phyloP scores from a whole-genome alignment of 106 monocot species.

The Platanthera zijinensis region DNA sequence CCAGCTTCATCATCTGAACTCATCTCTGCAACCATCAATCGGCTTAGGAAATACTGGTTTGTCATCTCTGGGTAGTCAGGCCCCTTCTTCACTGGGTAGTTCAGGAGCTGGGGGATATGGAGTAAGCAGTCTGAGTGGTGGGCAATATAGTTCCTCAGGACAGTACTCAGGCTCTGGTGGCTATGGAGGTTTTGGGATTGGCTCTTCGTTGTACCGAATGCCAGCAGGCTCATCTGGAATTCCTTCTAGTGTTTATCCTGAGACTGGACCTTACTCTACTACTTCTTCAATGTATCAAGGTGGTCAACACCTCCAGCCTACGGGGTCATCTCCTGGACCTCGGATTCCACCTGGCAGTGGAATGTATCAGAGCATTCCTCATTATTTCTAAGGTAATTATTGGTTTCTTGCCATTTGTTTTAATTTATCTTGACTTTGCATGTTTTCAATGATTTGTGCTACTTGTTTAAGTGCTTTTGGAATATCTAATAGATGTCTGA shows the following conservation, averaged over 20 bases:
- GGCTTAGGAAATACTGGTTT: conserved; percentile 4
- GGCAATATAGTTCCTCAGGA: conserved; percentile 9
- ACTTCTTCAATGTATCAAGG: conserved; percentile 11
- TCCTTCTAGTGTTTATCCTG: conserved; percentile 14
- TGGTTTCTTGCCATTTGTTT: neutral
- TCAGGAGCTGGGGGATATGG: conserved; percentile 11
- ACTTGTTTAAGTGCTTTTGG: neutral
- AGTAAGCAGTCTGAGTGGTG: conserved; percentile 7
- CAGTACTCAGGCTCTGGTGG: conserved; percentile 15
- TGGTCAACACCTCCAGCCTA: conserved; percentile 10
- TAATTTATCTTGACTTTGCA: neutral
- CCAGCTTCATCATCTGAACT: conserved; percentile 2
- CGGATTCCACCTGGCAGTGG: conserved; percentile 19
- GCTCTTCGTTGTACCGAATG: conserved; percentile 11
- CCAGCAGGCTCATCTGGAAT: conserved; percentile 6
- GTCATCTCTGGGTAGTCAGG: conserved; percentile 4
- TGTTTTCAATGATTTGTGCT: neutral
- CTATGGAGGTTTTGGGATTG: conserved; percentile 18
- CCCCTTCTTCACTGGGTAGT: neutral
- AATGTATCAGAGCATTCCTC: conserved; percentile 16
- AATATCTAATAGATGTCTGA: neutral
- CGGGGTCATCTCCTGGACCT: conserved; percentile 16
- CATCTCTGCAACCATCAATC: conserved; percentile 1
- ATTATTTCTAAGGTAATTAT: conserved; percentile 18
- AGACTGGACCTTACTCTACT: conserved; percentile 10